Percentiles rank a stretch among this genome's conserved stretches.
These are phyloP conservation scores for Salvia splendens DNA, from an alignment of 257 asterid species.

Conservation along the genomic window DNA sequence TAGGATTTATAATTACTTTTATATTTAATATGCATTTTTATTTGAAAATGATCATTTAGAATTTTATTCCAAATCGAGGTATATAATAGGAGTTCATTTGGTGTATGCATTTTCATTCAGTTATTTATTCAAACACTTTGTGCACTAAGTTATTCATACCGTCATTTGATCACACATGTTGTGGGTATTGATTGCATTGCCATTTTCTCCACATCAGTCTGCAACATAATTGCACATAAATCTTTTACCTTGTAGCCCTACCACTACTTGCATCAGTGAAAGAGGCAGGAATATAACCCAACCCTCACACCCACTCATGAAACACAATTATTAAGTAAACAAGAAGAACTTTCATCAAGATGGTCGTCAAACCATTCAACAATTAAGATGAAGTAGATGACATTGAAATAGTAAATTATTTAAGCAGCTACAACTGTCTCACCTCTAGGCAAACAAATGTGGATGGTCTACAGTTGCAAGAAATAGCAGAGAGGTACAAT, in stretches of 20 bases:
- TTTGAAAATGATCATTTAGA: too few relatives aligned
- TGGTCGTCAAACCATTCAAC: conserved; percentile 14
- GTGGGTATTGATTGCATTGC: too few relatives aligned
- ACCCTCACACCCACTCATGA: background rate
- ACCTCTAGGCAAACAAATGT: conserved; percentile 91
- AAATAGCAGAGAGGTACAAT: conserved; percentile 85
- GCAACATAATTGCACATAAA: background rate
- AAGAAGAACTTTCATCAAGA: background rate
- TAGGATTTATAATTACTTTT: too few relatives aligned
- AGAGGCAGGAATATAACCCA: background rate
- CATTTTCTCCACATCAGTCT: too few relatives aligned
- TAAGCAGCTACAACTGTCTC: conserved; percentile 33
- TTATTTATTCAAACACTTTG: too few relatives aligned
- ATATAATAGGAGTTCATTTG: too few relatives aligned
- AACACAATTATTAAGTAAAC: background rate
- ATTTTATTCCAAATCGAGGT: too few relatives aligned
- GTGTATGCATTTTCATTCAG: too few relatives aligned
- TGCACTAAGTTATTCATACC: too few relatives aligned
- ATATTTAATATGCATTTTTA: too few relatives aligned
- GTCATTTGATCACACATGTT: too few relatives aligned
- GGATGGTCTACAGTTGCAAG: conserved; percentile 83
- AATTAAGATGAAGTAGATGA: background rate
- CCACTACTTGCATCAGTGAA: background rate
- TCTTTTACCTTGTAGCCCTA: background rate
- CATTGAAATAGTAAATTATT: conserved; percentile 17